Evolutionary conservation across 2,329 filamentous ascomycete species (phyloP), one percentile per base, ranked within the genome.

Genomic region (Microascus cirrosus): DNA sequence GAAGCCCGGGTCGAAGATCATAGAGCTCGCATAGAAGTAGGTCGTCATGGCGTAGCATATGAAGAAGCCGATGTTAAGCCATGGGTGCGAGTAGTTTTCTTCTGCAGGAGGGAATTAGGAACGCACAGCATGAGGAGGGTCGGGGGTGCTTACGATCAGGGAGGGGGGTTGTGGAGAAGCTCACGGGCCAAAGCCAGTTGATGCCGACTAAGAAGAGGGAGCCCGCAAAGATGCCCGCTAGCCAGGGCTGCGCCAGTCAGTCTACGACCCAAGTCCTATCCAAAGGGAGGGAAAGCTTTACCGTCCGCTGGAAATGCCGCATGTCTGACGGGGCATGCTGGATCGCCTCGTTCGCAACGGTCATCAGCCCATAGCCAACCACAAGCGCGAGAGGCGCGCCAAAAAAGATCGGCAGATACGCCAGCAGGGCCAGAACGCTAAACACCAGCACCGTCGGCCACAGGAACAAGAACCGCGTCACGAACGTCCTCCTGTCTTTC

Each of bases 181-280:
- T 32, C 28, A 97, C 78, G 13, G 81, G 81, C 24, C 86, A 81
- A 45, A 93, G 63, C 83, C 90, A 99, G 63, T 87, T 83, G 42
- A 89, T 66, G 32, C 85, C 89, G 3, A 90, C 83, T 76, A 90
- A 86, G 67, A 95, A 95, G 20, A 96, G 72, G 0, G 92, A 89
- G 1, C 79, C 92, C 0, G 91, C 87, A 73, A 99, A 99, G 61
- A 99, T 92, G 59, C 94, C 94, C 0, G 94, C 86, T 63, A 99
- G 78, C 80, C 92, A 97, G 13, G 94, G 93, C 86, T 92, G 25
- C 2, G 34, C 25, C 11, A 32, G 20, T 55, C 15, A 34, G 28
- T 28, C n/a, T 51, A n/a, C 15, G 15, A 50, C 15, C 8, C 13
- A 34, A n/a, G 24, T 25, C 11, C 45, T 22, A 51, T n/a, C 7